Evolutionary conservation across 441 rosid genomes (phyloP).

Genomic region (Manihot esculenta): DNA sequence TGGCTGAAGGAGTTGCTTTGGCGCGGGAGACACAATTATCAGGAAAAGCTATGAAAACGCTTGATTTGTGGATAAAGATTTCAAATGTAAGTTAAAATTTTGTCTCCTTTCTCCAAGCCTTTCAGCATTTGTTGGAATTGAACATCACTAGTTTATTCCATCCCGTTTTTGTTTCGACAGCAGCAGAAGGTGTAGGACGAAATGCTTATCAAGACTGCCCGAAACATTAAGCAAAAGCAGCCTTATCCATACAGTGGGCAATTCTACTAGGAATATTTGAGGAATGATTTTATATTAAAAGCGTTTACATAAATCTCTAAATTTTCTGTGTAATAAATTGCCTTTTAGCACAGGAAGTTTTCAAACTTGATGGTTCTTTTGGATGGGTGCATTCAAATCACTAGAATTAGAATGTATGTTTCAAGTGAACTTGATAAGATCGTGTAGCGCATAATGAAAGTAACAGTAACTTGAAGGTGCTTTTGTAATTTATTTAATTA

Average conservation of each 20-base stretch:
- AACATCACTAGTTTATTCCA: neutral
- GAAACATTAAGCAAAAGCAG: neutral
- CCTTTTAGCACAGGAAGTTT: neutral
- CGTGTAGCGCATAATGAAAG: too few species aligned
- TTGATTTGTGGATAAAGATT: constrained; percentile 55
- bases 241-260: neutral
- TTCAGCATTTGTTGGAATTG: constrained; percentile 1
- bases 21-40: constrained; percentile 75
- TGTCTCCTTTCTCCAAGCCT: neutral
- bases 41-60: constrained; percentile 72
- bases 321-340: neutral
- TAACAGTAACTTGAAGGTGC: too few species aligned
- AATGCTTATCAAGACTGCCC: neutral
- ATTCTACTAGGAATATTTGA: neutral
- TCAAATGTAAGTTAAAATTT: constrained; percentile 45
- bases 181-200: constrained; percentile 26
- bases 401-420: too few species aligned
- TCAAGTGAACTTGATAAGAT: too few species aligned
- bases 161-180: neutral
- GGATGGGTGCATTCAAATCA: too few species aligned
- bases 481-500: too few species aligned
- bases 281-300: neutral
- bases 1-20: constrained; percentile 67
- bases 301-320: neutral
- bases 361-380: neutral